phyloP scores from a whole-genome alignment of 768 basidiomycete species.

The Goffeauzyma gilvescens region DNA sequence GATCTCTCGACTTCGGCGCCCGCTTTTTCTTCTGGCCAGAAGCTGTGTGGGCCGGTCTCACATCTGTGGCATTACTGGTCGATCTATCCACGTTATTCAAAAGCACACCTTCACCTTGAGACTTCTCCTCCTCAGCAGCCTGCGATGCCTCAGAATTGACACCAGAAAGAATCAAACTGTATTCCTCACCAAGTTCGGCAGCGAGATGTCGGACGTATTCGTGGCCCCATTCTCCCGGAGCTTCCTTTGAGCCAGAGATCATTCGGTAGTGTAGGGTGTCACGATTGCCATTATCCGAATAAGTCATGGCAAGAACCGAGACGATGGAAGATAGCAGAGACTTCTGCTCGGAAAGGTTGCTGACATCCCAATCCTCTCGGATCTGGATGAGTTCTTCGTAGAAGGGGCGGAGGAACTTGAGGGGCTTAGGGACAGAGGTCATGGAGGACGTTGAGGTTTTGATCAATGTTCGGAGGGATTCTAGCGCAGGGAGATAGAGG shows the following conservation, averaged over 20 bases:
- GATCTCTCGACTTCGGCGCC: conserved; percentile 36
- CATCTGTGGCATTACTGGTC: too few relatives aligned
- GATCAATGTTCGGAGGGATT: conserved; percentile 81
- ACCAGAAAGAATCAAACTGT: conserved; percentile 33
- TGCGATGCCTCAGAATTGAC: not conserved
- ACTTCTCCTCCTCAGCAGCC: conserved; percentile 42
- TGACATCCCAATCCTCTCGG: conserved; percentile 50
- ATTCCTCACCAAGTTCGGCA: conserved; percentile 90
- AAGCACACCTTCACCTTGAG: conserved; percentile 28
- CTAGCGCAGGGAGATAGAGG: conserved; percentile 73
- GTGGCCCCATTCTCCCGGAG: conserved; percentile 96
- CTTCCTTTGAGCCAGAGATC: conserved; percentile 45
- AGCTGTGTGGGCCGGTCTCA: conserved; percentile 21
- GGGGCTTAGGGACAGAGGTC: conserved; percentile 96
- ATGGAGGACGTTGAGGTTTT: conserved; percentile 93
- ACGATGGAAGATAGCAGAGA: conserved; percentile 90
- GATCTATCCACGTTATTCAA: conserved; percentile 10
- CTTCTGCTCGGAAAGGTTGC: conserved; percentile 45
- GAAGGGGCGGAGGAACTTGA: conserved; percentile 90
- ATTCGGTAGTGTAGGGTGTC: conserved; percentile 88
- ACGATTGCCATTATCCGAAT: conserved; percentile 89
- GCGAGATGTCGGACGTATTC: conserved; percentile 96
- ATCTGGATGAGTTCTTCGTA: conserved; percentile 71
- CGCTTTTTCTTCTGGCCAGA: conserved; percentile 4
- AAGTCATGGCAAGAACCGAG: conserved; percentile 97